Conservation (phyloP, 305 asterid genomes). For the Fraxinus sp. region DNA sequence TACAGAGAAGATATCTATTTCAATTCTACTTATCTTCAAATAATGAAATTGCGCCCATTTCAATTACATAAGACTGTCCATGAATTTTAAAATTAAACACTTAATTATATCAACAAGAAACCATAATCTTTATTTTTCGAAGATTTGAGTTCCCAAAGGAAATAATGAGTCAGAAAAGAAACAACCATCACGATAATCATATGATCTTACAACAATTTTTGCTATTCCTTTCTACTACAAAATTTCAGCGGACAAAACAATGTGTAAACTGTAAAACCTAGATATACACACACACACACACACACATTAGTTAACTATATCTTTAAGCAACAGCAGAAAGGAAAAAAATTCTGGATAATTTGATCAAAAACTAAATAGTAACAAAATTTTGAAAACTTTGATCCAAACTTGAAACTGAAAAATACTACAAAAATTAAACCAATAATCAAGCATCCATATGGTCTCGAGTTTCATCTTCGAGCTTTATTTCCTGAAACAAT, state of each 20-base stretch:
- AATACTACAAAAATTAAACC: conserved; percentile 16
- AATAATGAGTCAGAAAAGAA: not conserved
- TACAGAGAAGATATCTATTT: conserved; percentile 5
- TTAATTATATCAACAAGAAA: not conserved
- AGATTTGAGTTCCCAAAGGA: not conserved
- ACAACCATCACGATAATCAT: not conserved
- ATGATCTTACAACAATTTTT: conserved; percentile 13
- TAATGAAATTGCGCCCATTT: not conserved
- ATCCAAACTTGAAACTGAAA: conserved; percentile 17
- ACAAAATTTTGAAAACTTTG: not conserved
- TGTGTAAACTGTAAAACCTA: conserved; percentile 18
- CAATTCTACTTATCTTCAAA: conserved; percentile 1
- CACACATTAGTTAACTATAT: not conserved
- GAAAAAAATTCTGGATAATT: not conserved
- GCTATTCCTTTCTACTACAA: conserved; percentile 21
- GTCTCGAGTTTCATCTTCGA: not conserved
- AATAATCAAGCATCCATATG: not conserved
- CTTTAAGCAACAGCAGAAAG: conserved; percentile 14
- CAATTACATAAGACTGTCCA: not conserved
- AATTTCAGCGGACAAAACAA: conserved; percentile 27
- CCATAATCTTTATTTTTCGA: not conserved
- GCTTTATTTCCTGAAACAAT: not conserved
- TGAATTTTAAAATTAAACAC: not conserved
- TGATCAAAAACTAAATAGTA: not conserved
- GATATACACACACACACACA: too few species aligned